Evolutionary conservation across 2,329 filamentous ascomycete genomes (phyloP).

Genomic region (Aspergillus alliaceus): DNA sequence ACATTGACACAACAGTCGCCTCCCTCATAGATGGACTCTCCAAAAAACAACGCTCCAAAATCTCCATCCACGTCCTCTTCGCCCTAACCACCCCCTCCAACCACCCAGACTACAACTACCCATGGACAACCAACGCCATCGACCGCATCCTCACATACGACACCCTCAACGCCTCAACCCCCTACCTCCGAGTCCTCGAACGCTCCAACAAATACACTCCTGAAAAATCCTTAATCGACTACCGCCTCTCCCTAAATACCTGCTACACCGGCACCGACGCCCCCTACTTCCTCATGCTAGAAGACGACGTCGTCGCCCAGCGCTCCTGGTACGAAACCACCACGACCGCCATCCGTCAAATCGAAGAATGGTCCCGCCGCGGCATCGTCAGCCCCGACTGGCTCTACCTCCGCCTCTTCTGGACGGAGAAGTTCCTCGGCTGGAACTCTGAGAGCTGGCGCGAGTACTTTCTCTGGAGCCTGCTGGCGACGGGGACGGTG

Average conservation of each 20-base stretch:
- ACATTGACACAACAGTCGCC: slow-evolving; percentile 44
- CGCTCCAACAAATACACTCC: slow-evolving; percentile 21
- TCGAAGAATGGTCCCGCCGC: slow-evolving; percentile 22
- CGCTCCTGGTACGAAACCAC: slow-evolving; percentile 48
- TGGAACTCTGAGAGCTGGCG: slow-evolving; percentile 47
- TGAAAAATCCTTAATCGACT: slow-evolving; percentile 47
- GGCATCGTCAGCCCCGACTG: slow-evolving; percentile 19
- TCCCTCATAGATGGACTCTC: slow-evolving; percentile 46
- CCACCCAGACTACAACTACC: slow-evolving; percentile 44
- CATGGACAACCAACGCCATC: slow-evolving; percentile 42
- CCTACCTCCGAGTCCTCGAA: slow-evolving; percentile 15
- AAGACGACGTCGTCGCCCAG: slow-evolving; percentile 50
- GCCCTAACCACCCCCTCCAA: slow-evolving; percentile 41
- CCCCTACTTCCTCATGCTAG: slow-evolving; percentile 47
- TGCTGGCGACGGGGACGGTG: slow-evolving; percentile 20
- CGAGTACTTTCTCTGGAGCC: slow-evolving; percentile 36
- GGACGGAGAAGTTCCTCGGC: slow-evolving; percentile 47
- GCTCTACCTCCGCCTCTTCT: slow-evolving; percentile 50
- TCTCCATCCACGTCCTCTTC: slow-evolving; percentile 48
- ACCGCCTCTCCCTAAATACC: slow-evolving; percentile 42
- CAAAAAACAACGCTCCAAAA: slow-evolving; percentile 38
- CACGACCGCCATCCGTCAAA: slow-evolving; percentile 37
- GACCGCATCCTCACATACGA: slow-evolving; percentile 46
- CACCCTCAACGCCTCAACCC: slow-evolving; percentile 21
- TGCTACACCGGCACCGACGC: slow-evolving; percentile 40